Evolutionary conservation across 108 stramenopile genomes (phyloP).

Genomic region (Conticribra weissflogii): DNA sequence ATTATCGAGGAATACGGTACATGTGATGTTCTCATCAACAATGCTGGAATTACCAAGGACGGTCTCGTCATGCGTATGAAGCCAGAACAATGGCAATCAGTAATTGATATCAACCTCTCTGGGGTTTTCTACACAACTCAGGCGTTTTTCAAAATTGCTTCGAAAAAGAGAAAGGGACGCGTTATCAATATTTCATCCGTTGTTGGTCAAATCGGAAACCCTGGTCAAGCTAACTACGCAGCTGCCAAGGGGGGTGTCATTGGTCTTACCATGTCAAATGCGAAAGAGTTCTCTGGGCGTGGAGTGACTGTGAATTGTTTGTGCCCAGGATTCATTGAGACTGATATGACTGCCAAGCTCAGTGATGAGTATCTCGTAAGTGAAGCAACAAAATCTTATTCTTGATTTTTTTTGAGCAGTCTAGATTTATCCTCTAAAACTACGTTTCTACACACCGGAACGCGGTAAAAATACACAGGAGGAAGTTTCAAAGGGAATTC

Average conservation of each 20-base stretch:
- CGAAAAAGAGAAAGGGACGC: conserved; percentile 88
- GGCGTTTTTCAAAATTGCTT: conserved; percentile 89
- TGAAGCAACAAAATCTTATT: no score
- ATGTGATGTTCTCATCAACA: conserved; percentile 93
- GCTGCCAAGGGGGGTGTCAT: conserved; percentile 94
- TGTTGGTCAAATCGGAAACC: conserved; percentile 98
- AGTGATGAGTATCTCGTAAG: conserved; percentile 57
- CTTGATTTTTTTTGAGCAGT: no score
- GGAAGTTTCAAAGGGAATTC: conserved; percentile 75
- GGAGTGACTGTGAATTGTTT: conserved; percentile 85
- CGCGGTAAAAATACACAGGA: no score
- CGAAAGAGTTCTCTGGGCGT: conserved; percentile 88
- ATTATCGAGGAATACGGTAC: conserved; percentile 83
- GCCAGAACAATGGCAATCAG: conserved; percentile 90
- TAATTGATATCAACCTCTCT: conserved; percentile 94
- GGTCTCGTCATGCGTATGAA: conserved; percentile 96
- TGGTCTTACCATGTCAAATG: conserved; percentile 87
- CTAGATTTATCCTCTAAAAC: no score
- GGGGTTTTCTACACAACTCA: conserved; percentile 97
- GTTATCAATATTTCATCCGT: conserved; percentile 97
- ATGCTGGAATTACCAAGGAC: conserved; percentile 96
- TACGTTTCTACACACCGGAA: no score
- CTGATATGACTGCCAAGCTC: conserved; percentile 86
- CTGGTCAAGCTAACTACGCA: conserved; percentile 95
- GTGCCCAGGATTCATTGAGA: conserved; percentile 91